phyloP scores from a whole-genome alignment of 331 rosid genomes.

The Saraca asoca region DNA sequence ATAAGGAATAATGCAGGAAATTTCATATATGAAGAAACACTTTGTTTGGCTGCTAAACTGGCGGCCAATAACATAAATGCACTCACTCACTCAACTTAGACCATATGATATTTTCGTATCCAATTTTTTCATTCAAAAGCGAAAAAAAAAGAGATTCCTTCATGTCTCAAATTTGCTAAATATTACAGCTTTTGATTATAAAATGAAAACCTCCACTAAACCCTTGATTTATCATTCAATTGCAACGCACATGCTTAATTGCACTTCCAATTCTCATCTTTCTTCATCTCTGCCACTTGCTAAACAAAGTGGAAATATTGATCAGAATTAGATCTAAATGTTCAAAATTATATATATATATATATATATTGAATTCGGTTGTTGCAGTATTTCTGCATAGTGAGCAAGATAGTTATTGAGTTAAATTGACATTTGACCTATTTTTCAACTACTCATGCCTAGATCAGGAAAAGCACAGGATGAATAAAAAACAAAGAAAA shows the following conservation, averaged over 20 bases:
- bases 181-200: background rate
- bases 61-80: constrained; percentile 21
- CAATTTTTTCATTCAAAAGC: too few relatives aligned
- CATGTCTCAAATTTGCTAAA: background rate
- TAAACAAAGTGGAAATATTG: too few relatives aligned
- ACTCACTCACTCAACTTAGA: background rate
- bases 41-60: constrained; percentile 19
- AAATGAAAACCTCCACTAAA: background rate
- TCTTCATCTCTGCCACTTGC: too few relatives aligned
- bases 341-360: too few relatives aligned
- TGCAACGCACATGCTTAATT: background rate
- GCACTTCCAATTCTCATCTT: too few relatives aligned
- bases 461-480: background rate
- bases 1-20: background rate
- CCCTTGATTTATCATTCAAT: background rate
- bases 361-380: too few relatives aligned
- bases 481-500: background rate
- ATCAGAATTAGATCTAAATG: too few relatives aligned
- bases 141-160: too few relatives aligned
- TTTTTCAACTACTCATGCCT: constrained; percentile 24
- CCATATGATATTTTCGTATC: too few relatives aligned
- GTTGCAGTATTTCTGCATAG: too few relatives aligned
- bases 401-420: too few relatives aligned
- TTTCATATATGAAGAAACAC: background rate
- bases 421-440: too few relatives aligned